phyloP scores from a whole-genome alignment of 2,329 filamentous ascomycete genomes.

The Beauveria bassiana region DNA sequence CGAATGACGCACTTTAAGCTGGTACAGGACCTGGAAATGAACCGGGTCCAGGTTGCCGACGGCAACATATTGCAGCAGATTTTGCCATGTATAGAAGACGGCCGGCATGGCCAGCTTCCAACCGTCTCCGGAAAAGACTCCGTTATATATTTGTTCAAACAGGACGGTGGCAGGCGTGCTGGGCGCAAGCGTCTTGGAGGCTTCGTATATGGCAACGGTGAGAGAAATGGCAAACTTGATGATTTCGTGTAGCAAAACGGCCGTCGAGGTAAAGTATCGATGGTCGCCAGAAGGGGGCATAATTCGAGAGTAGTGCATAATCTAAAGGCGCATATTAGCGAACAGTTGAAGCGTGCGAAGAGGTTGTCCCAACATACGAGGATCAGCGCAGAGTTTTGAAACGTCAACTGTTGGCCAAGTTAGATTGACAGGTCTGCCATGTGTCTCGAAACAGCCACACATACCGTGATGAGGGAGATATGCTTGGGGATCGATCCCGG shows the following conservation, averaged over 20 bases:
- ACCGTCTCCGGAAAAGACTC: conserved; percentile 81
- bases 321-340: conserved; percentile 36
- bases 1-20: conserved; percentile 60
- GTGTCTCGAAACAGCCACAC: neutral
- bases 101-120: conserved; percentile 94
- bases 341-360: too few species aligned
- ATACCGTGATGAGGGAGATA: conserved; percentile 19
- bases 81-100: conserved; percentile 81
- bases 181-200: conserved; percentile 67
- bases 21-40: conserved; percentile 88
- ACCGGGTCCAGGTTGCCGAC: conserved; percentile 87
- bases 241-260: conserved; percentile 87
- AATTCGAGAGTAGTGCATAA: conserved; percentile 90
- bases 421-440: neutral
- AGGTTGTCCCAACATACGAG: conserved; percentile 38
- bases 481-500: conserved; percentile 7
- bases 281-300: conserved; percentile 81
- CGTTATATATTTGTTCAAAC: conserved; percentile 69
- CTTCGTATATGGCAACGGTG: conserved; percentile 80
- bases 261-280: conserved; percentile 88
- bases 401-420: conserved; percentile 47
- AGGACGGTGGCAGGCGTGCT: conserved; percentile 74
- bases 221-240: conserved; percentile 83
- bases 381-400: conserved; percentile 69
- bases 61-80: conserved; percentile 87